Percentiles rank a stretch among this genome's conserved stretches.
Conservation (phyloP, 2,329 filamentous ascomycete species). For the Paramyrothecium sp. region DNA sequence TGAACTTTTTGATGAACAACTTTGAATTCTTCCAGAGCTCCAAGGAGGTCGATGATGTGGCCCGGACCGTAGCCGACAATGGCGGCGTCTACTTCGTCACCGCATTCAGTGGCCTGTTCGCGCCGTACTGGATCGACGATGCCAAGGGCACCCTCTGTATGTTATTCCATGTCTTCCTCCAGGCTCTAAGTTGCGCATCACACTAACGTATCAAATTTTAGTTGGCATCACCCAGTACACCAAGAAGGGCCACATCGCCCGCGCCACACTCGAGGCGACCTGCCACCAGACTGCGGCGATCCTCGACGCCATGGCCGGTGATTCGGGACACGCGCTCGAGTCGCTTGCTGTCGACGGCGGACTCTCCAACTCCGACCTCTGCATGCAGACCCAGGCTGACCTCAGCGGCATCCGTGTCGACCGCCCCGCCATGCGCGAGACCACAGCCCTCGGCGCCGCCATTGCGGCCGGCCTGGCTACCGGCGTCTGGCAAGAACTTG, state of each 20-base stretch:
- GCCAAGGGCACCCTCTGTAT: conserved; percentile 81
- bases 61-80: conserved; percentile 62
- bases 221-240: conserved; percentile 86
- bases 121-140: conserved; percentile 93
- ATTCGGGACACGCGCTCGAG: conserved; percentile 73
- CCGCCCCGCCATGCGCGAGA: conserved; percentile 85
- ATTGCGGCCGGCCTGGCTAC: conserved; percentile 87
- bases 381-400: conserved; percentile 90
- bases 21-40: conserved; percentile 56
- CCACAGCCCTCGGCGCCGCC: conserved; percentile 82
- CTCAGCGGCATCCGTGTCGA: conserved; percentile 80
- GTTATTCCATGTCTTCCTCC: conserved; percentile 20
- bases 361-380: conserved; percentile 83
- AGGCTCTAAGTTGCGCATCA: neutral
- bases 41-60: conserved; percentile 48
- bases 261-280: conserved; percentile 85
- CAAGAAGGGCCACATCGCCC: conserved; percentile 79
- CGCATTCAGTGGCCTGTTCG: conserved; percentile 87
- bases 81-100: conserved; percentile 87
- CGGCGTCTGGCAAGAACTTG: conserved; percentile 73
- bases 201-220: conserved; percentile 21
- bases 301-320: conserved; percentile 85
- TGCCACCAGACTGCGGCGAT: conserved; percentile 94
- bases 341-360: conserved; percentile 84
- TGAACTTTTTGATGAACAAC: conserved; percentile 72